Conservation (phyloP, 495 filamentous ascomycete genomes). For the Trichoderma asperelloides region DNA sequence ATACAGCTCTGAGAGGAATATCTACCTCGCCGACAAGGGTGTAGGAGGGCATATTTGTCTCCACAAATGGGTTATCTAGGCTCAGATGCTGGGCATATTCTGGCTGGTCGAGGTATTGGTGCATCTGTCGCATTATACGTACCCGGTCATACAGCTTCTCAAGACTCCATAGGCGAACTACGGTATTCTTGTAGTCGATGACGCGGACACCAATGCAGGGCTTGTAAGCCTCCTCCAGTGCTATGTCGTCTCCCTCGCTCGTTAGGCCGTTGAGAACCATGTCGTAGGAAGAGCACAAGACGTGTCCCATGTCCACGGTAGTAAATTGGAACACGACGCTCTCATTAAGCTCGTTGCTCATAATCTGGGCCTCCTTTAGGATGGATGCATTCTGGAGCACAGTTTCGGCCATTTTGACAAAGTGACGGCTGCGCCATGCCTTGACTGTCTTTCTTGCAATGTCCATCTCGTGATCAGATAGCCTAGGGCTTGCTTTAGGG, state of each 20-base stretch:
- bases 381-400: slow-evolving; percentile 78
- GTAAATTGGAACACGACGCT: slow-evolving; percentile 92
- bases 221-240: slow-evolving; percentile 73
- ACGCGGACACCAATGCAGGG: slow-evolving; percentile 88
- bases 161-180: slow-evolving; percentile 90
- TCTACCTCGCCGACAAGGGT: slow-evolving; percentile 90
- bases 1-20: slow-evolving; percentile 87
- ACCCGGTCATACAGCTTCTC: slow-evolving; percentile 85
- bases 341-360: slow-evolving; percentile 96
- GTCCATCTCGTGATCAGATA: slow-evolving; percentile 60
- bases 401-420: slow-evolving; percentile 90
- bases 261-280: slow-evolving; percentile 88
- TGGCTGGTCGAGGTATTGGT: slow-evolving; percentile 90
- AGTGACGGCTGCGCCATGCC: slow-evolving; percentile 78
- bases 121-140: slow-evolving; percentile 87
- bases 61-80: slow-evolving; percentile 77
- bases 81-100: slow-evolving; percentile 82
- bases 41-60: slow-evolving; percentile 81
- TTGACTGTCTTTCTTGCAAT: slow-evolving; percentile 55
- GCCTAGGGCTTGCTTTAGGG: slow-evolving; percentile 47
- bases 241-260: slow-evolving; percentile 73
- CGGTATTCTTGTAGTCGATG: slow-evolving; percentile 79
- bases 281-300: slow-evolving; percentile 87
- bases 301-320: slow-evolving; percentile 79
- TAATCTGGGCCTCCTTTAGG: slow-evolving; percentile 92